Evolutionary conservation across 2,329 filamentous ascomycete species (phyloP).

Genomic region (Xylaria sp.): DNA sequence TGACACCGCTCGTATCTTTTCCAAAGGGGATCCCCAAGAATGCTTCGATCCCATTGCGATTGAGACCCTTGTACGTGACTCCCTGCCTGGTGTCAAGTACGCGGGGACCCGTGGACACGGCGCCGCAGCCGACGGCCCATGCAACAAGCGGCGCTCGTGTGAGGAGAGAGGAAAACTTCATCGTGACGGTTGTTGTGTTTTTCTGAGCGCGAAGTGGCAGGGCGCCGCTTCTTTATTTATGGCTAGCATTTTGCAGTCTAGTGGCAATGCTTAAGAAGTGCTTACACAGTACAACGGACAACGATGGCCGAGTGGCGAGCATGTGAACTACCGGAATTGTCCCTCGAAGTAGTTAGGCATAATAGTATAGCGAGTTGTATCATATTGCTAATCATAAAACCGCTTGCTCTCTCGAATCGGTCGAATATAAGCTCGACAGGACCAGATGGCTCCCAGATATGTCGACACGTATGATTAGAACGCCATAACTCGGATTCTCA

Average conservation of each 20-base stretch:
- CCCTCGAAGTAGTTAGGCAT: not conserved
- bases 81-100: constrained; percentile 34
- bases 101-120: constrained; percentile 5
- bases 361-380: constrained; percentile 1
- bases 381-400: not conserved
- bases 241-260: not conserved
- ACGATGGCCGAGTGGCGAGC: not conserved
- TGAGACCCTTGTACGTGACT: constrained; percentile 57
- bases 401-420: not conserved
- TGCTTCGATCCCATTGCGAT: constrained; percentile 58
- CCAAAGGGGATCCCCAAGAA: constrained; percentile 62
- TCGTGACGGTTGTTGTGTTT: constrained; percentile 7
- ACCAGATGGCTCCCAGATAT: not conserved
- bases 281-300: constrained; percentile 3
- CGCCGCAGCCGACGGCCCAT: not conserved
- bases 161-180: constrained; percentile 20
- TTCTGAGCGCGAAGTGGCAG: not conserved
- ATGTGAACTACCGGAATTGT: not conserved
- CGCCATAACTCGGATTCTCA: not conserved
- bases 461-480: not conserved
- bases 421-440: not conserved
- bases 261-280: not conserved
- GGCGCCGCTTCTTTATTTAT: not conserved
- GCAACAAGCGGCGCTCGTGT: constrained; percentile 12
- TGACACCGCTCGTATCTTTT: constrained; percentile 57